These are phyloP conservation scores for Caryopteris hybrid DNA, from an alignment of 305 asterid species.

Conservation along the genomic window DNA sequence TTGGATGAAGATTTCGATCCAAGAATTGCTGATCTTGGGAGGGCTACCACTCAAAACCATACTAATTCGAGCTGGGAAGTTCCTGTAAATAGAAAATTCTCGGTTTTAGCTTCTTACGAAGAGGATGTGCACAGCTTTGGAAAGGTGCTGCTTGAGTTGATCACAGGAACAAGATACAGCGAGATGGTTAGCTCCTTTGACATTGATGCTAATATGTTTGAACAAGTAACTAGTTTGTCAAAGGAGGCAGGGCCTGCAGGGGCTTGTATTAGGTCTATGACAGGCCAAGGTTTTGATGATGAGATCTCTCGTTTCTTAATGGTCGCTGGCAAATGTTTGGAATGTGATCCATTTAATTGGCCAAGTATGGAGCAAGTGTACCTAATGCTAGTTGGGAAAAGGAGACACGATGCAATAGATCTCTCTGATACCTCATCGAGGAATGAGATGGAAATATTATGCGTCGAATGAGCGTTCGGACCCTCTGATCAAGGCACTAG, in stretches of 20 bases:
- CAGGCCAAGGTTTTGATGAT: slow-evolving; percentile 17
- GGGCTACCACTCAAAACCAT: slow-evolving; percentile 2
- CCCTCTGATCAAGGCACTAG: too few species aligned
- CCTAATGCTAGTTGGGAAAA: slow-evolving; percentile 7
- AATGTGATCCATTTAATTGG: slow-evolving; percentile 16
- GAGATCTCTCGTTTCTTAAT: slow-evolving; percentile 7
- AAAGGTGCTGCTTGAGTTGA: slow-evolving; percentile 18
- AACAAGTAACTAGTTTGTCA: not conserved
- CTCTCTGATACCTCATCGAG: not conserved
- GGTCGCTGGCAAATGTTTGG: slow-evolving; percentile 21
- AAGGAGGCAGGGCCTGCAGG: not conserved
- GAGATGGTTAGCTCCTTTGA: not conserved
- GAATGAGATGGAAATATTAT: slow-evolving; percentile 2
- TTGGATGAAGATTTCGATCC: slow-evolving; percentile 25
- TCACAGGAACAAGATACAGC: not conserved
- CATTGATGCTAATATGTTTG: not conserved
- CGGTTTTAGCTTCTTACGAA: not conserved
- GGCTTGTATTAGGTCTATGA: not conserved
- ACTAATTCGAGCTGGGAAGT: not conserved
- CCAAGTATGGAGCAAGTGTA: slow-evolving; percentile 27
- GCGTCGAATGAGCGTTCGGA: too few species aligned
- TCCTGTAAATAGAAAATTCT: not conserved
- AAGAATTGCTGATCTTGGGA: slow-evolving; percentile 26
- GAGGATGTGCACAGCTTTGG: slow-evolving; percentile 23
- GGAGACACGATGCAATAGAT: not conserved